Percentiles rank a stretch among this genome's conserved stretches.
phyloP scores from a whole-genome alignment of 495 filamentous ascomycete species.

The Penicillium antarcticum region DNA sequence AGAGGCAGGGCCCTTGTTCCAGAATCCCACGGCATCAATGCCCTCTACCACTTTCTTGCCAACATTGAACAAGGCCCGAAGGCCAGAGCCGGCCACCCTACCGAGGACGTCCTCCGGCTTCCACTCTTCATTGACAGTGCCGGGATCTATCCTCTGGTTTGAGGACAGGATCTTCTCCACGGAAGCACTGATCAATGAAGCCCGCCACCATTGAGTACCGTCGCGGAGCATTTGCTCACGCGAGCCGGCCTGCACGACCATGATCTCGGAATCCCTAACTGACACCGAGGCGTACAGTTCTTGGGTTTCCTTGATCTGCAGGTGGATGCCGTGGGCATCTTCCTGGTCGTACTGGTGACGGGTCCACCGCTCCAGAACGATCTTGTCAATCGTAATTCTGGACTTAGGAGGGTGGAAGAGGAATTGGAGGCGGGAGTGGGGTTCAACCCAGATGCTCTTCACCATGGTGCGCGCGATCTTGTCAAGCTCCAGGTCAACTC shows the following conservation, averaged over 20 bases:
- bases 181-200: constrained; percentile 29
- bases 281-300: constrained; percentile 25
- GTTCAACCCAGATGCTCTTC: constrained; percentile 31
- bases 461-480: constrained; percentile 23
- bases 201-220: constrained; percentile 45
- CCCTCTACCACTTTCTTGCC: constrained; percentile 29
- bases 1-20: constrained; percentile 23
- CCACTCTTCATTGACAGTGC: constrained; percentile 22
- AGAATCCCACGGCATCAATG: constrained; percentile 35
- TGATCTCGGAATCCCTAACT: constrained; percentile 2
- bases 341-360: constrained; percentile 18
- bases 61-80: constrained; percentile 30
- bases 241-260: constrained; percentile 22
- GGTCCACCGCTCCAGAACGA: constrained; percentile 32
- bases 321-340: constrained; percentile 23
- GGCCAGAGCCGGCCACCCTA: constrained; percentile 24
- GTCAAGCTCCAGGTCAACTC: constrained; percentile 15
- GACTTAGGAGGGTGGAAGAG: constrained; percentile 12
- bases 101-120: not conserved
- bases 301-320: constrained; percentile 42
- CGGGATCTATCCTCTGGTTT: constrained; percentile 29
- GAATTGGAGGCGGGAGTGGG: constrained; percentile 22
- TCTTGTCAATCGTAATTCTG: constrained; percentile 23
- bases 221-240: constrained; percentile 26
- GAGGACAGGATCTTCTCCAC: constrained; percentile 25